A percentile compares a stretch with the other conserved stretches of the same genome.
Conservation (phyloP, 2,329 filamentous ascomycete genomes). For the Furcasterigmium furcatum region DNA sequence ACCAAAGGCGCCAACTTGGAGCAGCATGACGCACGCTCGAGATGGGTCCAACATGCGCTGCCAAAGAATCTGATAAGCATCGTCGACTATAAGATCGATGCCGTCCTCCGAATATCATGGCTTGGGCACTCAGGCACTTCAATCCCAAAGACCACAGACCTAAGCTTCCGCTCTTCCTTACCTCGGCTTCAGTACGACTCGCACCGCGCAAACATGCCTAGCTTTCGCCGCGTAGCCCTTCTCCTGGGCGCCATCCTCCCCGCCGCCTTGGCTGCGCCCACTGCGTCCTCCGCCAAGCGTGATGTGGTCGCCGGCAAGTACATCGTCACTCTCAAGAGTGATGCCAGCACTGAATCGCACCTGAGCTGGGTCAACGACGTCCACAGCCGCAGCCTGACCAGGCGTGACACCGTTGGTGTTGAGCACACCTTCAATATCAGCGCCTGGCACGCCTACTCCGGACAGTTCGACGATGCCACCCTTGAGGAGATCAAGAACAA, state of each 20-base stretch:
- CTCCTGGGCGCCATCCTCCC: slow-evolving; percentile 27
- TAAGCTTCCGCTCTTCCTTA: no score
- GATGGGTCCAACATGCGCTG: background rate
- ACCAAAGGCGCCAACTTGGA: background rate
- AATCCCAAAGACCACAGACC: background rate
- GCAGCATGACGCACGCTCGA: background rate
- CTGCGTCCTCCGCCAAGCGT: background rate
- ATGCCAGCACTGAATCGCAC: slow-evolving; percentile 20
- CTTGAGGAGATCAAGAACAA: slow-evolving; percentile 33
- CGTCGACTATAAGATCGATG: background rate
- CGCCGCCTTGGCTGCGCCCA: slow-evolving; percentile 14
- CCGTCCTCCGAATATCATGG: background rate
- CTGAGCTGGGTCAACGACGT: slow-evolving; percentile 20
- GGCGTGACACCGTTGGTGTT: slow-evolving; percentile 18
- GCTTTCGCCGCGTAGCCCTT: slow-evolving; percentile 24
- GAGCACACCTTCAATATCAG: slow-evolving; percentile 17
- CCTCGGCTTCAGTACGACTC: background rate
- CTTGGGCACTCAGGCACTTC: background rate
- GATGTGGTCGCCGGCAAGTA: slow-evolving; percentile 33
- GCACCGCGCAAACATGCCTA: slow-evolving; percentile 18
- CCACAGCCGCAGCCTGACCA: slow-evolving; percentile 24
- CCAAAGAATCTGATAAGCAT: background rate
- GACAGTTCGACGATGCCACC: slow-evolving; percentile 35
- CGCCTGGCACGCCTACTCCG: slow-evolving; percentile 38
- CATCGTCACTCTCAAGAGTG: slow-evolving; percentile 41